Evolutionary conservation across 2,329 filamentous ascomycete genomes (phyloP).

Genomic region (Pyrenophora tritici-repentis): DNA sequence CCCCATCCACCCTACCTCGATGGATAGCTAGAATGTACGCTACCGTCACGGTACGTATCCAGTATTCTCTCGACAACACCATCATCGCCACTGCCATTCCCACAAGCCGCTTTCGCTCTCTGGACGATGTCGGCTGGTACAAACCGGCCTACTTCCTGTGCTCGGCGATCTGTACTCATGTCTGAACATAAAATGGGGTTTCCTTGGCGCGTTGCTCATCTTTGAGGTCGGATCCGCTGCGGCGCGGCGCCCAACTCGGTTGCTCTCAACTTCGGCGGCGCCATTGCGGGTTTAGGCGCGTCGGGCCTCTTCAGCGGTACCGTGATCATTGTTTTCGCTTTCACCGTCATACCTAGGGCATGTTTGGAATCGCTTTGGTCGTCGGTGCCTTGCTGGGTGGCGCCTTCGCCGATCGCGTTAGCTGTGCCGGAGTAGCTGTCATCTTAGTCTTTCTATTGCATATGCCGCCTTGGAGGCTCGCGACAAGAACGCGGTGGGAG

Average conservation of each 20-base stretch:
- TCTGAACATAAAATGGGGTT: background rate
- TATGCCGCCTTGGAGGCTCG: background rate
- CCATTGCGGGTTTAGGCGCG: background rate
- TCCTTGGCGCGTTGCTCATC: background rate
- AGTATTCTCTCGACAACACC: background rate
- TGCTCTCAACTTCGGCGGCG: background rate
- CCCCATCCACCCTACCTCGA: no score
- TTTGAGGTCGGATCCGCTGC: background rate
- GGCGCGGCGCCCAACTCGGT: background rate
- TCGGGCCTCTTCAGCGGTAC: background rate
- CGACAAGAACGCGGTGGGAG: background rate
- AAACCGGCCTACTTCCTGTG: background rate
- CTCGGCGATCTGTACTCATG: background rate
- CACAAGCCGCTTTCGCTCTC: background rate
- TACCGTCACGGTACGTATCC: no score
- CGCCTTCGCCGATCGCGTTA: constrained; percentile 43
- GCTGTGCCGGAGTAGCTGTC: constrained; percentile 17
- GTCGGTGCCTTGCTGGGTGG: constrained; percentile 51
- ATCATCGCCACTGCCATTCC: background rate
- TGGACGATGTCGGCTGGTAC: background rate
- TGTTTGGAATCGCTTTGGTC: constrained; percentile 45
- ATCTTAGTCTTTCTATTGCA: constrained; percentile 37
- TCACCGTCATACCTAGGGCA: constrained; percentile 29
- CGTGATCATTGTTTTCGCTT: no score
- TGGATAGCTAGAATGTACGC: no score